Evolutionary conservation across 768 basidiomycete species (phyloP).

Genomic region (Amanita pseudoporphyria): DNA sequence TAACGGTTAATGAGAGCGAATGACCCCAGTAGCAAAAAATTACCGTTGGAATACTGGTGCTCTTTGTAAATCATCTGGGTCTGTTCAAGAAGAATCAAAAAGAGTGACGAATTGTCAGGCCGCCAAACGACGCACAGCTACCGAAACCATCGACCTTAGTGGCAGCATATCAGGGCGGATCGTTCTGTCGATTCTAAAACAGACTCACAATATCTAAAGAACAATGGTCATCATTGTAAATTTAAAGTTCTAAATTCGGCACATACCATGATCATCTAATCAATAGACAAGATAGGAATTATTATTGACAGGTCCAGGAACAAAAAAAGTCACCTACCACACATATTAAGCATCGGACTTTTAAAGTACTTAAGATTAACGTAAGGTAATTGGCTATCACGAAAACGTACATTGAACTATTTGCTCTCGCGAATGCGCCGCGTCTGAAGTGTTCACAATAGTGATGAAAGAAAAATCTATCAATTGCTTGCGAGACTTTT

Average conservation of each 20-base stretch:
- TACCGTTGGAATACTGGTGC: constrained; percentile 68
- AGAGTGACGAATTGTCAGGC: background rate
- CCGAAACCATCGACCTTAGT: constrained; percentile 72
- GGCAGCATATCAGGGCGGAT: constrained; percentile 1
- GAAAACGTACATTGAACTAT: constrained; percentile 72
- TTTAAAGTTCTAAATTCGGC: background rate
- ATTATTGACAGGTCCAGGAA: background rate
- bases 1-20: background rate
- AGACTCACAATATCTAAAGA: constrained; percentile 20
- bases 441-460: constrained; percentile 82
- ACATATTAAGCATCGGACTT: constrained; percentile 85
- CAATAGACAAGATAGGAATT: background rate
- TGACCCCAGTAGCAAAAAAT: constrained; percentile 12
- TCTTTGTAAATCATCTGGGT: constrained; percentile 71
- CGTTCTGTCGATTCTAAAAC: constrained; percentile 37
- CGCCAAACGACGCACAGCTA: constrained; percentile 50
- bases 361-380: background rate
- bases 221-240: background rate
- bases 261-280: constrained; percentile 75
- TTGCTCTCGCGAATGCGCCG: constrained; percentile 86
- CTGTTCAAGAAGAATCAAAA: constrained; percentile 23
- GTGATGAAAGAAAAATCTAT: constrained; percentile 85
- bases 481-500: constrained; percentile 68
- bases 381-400: constrained; percentile 5
- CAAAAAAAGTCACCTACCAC: constrained; percentile 36